Base-by-base conservation (phyloP, 2,329 filamentous ascomycete species). In the Aspergillus candidus region DNA sequence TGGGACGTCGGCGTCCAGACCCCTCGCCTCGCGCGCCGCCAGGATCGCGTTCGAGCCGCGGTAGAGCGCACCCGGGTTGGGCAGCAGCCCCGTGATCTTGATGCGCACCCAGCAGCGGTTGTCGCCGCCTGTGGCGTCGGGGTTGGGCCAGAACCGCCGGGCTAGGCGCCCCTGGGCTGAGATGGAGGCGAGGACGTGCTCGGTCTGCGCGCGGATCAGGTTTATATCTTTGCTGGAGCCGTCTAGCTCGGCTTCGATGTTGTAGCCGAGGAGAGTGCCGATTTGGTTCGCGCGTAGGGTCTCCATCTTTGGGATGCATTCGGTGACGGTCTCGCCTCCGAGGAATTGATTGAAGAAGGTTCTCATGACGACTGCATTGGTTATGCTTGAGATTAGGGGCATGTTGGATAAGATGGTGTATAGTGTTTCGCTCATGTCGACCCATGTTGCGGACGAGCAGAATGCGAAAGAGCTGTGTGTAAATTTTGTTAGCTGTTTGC, bases 31-130 rank as follows among this genome's bases (percentile, higher is more conserved):
- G 33, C 27, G 10, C 27, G 6, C 22, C 22, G 7, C 29, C 11
- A 44, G 14, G 8, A 44, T 44, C 3, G 42, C 42, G 32, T 44
- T 40, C 1, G 42, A 44, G 31, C 42, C 37, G 27, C 36, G 42
- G 18, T 36, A 40, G 5, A 44, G 37, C 1, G 37, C 42, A 6
- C 15, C 32, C 1, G 42, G 42, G 18, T 39, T 32, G 7, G 42
- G 42, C 6, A 44, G 31, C 6, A 44, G 32, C 3, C 42, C 42
- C 11, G 42, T 44, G 6, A 44, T 33, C 27, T 44, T 44, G 37
- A 40, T 44, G 3, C 42, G 37, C 4, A 44, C 42, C 42, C 42
- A 44, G 31, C 32, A 44, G 8, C 42, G 37, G 18, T 44, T 44
- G 35, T 44, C 42, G 11, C 42, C 42, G 2, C 42, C 37, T 4